phyloP scores from a whole-genome alignment of 345 rosid genomes.

The Moricandia moricandioides region DNA sequence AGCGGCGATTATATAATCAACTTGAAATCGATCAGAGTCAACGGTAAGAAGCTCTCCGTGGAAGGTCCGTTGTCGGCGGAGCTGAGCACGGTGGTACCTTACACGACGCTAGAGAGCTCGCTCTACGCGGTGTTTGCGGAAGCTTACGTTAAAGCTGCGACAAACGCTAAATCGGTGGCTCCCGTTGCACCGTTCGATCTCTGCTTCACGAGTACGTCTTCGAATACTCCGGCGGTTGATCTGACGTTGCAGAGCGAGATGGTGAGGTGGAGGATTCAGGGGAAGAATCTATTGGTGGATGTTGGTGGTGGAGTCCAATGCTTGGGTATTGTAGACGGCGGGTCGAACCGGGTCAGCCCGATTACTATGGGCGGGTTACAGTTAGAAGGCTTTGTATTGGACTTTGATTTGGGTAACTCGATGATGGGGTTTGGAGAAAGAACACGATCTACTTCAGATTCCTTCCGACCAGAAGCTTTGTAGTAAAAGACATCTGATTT shows the following conservation, averaged over 20 bases:
- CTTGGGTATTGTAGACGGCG: conserved; percentile 73
- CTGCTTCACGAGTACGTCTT: conserved; percentile 40
- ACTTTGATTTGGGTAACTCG: conserved; percentile 58
- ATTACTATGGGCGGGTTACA: conserved; percentile 75
- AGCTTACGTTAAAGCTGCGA: conserved; percentile 50
- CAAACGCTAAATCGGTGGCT: conserved; percentile 37
- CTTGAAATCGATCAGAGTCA: conserved; percentile 55
- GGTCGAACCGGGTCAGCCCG: conserved; percentile 35
- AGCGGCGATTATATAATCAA: conserved; percentile 47
- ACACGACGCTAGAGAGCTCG: conserved; percentile 58
- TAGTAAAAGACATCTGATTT: background rate
- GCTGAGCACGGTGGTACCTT: conserved; percentile 61
- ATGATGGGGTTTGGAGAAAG: conserved; percentile 62
- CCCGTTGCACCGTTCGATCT: conserved; percentile 57
- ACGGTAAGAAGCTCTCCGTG: conserved; percentile 40
- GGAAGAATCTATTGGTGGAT: conserved; percentile 57
- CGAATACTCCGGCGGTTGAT: conserved; percentile 49
- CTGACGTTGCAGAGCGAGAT: conserved; percentile 80
- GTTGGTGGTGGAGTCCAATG: conserved; percentile 53
- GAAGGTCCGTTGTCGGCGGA: conserved; percentile 34
- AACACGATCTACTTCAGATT: conserved; percentile 33
- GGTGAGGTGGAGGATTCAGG: conserved; percentile 75
- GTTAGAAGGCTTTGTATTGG: conserved; percentile 62
- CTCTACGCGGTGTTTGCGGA: conserved; percentile 43
- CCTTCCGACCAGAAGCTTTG: conserved; percentile 6